phyloP scores from a whole-genome alignment of 164 flowering plant genomes.

The Chimonanthus praecox region DNA sequence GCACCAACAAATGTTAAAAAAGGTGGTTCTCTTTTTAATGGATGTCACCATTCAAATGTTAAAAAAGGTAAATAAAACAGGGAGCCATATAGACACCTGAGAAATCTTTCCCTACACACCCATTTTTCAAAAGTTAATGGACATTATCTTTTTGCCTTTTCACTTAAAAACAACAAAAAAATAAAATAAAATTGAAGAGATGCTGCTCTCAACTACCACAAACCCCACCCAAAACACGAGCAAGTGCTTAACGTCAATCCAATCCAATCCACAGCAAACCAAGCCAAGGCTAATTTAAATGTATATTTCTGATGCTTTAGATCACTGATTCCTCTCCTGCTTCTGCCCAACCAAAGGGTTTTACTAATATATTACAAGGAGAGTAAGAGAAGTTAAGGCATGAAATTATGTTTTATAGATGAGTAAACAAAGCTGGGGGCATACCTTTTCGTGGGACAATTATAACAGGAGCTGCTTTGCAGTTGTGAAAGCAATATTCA shows the following conservation, averaged over 20 bases:
- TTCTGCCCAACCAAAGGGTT: constrained; percentile 22
- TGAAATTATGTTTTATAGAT: not conserved
- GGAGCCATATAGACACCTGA: too few relatives aligned
- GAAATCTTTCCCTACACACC: too few relatives aligned
- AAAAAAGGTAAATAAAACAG: too few relatives aligned
- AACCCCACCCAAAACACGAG: not conserved
- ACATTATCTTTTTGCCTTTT: too few relatives aligned
- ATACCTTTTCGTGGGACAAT: constrained; percentile 84
- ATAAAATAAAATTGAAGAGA: not conserved
- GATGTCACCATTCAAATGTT: too few relatives aligned
- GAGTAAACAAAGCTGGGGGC: not conserved
- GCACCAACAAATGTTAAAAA: too few relatives aligned
- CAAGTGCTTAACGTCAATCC: not conserved
- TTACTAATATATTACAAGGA: not conserved
- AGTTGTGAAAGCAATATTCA: constrained; percentile 78
- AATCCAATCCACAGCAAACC: not conserved
- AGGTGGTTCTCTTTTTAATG: too few relatives aligned
- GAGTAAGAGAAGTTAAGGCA: not conserved
- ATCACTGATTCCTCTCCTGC: constrained; percentile 39
- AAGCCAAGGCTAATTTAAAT: not conserved
- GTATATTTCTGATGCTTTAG: not conserved
- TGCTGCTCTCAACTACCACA: not conserved
- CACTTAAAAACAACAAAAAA: too few relatives aligned
- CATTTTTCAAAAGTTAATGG: too few relatives aligned
- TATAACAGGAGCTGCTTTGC: constrained; percentile 70